Evolutionary conservation across 768 basidiomycete genomes (phyloP).

Genomic region (Mycena rosella): DNA sequence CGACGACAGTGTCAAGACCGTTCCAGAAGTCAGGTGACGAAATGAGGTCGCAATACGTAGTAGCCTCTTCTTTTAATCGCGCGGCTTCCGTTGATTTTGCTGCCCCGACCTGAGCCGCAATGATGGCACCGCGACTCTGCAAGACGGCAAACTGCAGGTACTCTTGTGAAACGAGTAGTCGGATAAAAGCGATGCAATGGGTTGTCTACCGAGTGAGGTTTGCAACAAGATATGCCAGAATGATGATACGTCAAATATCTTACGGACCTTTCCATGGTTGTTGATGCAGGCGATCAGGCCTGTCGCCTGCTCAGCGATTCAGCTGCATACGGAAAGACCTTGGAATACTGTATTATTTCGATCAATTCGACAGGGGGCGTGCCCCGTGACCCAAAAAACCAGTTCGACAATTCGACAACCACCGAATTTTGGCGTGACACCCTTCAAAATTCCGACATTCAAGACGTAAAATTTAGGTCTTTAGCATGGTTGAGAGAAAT

Average conservation of each 20-base stretch:
- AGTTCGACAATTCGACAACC: no score
- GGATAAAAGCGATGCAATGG: slow-evolving; percentile 27
- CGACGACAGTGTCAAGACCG: slow-evolving; percentile 12
- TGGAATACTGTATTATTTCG: no score
- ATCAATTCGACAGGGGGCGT: no score
- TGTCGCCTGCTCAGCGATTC: slow-evolving; percentile 26
- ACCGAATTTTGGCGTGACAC: no score
- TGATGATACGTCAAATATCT: slow-evolving; percentile 14
- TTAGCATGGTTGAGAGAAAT: no score
- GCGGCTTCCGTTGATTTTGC: slow-evolving; percentile 10
- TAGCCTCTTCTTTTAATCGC: slow-evolving; percentile 3
- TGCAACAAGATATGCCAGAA: slow-evolving; percentile 32
- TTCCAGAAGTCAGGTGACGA: slow-evolving; percentile 10
- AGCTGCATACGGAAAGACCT: slow-evolving; percentile 10
- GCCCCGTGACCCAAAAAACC: no score
- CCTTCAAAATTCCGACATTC: no score
- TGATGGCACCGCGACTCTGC: slow-evolving; percentile 8
- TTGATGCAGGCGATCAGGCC: slow-evolving; percentile 26
- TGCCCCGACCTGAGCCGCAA: slow-evolving; percentile 31
- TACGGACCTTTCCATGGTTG: slow-evolving; percentile 29
- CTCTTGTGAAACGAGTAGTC: slow-evolving; percentile 9
- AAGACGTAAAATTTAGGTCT: no score
- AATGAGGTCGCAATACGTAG: slow-evolving; percentile 3
- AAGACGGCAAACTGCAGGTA: slow-evolving; percentile 17
- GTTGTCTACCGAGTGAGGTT: slow-evolving; percentile 38